phyloP scores from a whole-genome alignment of 768 basidiomycete genomes.

The Rhodosporidiobolus sp. region DNA sequence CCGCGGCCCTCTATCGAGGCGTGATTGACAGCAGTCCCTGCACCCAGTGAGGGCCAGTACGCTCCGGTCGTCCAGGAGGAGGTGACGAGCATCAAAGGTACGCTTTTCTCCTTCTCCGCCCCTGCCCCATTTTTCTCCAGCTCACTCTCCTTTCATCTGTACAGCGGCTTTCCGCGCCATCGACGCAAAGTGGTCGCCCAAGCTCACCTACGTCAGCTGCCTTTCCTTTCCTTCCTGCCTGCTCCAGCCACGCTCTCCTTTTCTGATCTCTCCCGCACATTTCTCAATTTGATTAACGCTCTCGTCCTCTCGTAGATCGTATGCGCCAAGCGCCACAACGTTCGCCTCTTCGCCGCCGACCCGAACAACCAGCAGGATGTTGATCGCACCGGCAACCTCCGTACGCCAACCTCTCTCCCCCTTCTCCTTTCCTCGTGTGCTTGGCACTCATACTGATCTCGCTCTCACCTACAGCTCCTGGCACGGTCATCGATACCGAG shows the following conservation, averaged over 20 bases:
- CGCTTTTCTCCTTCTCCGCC: background rate
- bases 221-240: too few relatives aligned
- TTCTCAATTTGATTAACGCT: too few relatives aligned
- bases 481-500: slow-evolving; percentile 25
- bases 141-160: background rate
- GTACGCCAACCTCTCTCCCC: background rate
- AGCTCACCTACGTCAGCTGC: slow-evolving; percentile 19
- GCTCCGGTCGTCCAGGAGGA: slow-evolving; percentile 26
- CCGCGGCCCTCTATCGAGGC: background rate
- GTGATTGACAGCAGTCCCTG: background rate
- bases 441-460: too few relatives aligned
- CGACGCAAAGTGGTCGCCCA: slow-evolving; percentile 28
- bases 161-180: slow-evolving; percentile 16
- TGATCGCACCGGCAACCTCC: slow-evolving; percentile 37
- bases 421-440: background rate
- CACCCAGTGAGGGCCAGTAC: slow-evolving; percentile 30
- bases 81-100: slow-evolving; percentile 28
- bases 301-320: slow-evolving; percentile 26
- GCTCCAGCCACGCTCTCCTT: too few relatives aligned
- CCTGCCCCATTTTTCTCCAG: background rate
- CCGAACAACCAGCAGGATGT: slow-evolving; percentile 4
- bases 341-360: slow-evolving; percentile 28
- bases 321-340: slow-evolving; percentile 37
- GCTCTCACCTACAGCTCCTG: slow-evolving; percentile 16
- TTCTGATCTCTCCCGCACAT: too few relatives aligned